Evolutionary conservation across 495 filamentous ascomycete genomes (phyloP).

Genomic region (Hypomontagnella monticulosa): DNA sequence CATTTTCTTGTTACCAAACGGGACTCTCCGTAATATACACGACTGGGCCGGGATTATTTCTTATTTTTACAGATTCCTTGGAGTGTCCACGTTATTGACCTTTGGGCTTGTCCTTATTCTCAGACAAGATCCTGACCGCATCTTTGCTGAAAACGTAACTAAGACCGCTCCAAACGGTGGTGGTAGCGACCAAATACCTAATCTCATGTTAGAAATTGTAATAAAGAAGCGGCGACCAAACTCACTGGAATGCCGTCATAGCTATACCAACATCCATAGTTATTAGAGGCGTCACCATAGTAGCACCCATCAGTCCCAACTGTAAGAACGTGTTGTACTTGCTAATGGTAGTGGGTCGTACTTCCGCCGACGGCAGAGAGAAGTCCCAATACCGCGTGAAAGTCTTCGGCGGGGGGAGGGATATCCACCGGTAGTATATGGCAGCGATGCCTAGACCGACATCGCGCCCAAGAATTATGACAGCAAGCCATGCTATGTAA

Average conservation of each 20-base stretch:
- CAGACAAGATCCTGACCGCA: conserved; percentile 79
- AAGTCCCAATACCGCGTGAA: conserved; percentile 98
- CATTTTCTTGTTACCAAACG: conserved; percentile 1
- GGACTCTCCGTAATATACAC: conserved; percentile 2
- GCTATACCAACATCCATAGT: conserved; percentile 63
- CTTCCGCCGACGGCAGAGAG: conserved; percentile 89
- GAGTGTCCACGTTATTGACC: conserved; percentile 6
- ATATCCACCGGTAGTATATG: conserved; percentile 95
- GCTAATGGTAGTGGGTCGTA: conserved; percentile 88
- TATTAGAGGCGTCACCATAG: conserved; percentile 76
- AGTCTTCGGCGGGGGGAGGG: conserved; percentile 90
- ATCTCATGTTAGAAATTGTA: conserved; percentile 6
- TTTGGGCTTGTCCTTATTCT: conserved; percentile 43
- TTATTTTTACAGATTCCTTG: background rate
- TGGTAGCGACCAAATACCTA: conserved; percentile 79
- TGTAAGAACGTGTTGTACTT: conserved; percentile 91
- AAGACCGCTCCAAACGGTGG: conserved; percentile 84
- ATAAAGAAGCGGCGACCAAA: conserved; percentile 32
- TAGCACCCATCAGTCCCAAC: conserved; percentile 78
- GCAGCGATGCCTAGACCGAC: conserved; percentile 86
- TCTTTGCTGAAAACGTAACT: conserved; percentile 85
- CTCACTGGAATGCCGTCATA: conserved; percentile 78
- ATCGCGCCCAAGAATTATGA: conserved; percentile 89
- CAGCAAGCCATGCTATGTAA: conserved; percentile 80
- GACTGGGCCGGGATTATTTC: background rate